Percentiles rank a stretch among this genome's conserved stretches.
Conservation (phyloP, 768 basidiomycete genomes). For the Leccinellum luteum region DNA sequence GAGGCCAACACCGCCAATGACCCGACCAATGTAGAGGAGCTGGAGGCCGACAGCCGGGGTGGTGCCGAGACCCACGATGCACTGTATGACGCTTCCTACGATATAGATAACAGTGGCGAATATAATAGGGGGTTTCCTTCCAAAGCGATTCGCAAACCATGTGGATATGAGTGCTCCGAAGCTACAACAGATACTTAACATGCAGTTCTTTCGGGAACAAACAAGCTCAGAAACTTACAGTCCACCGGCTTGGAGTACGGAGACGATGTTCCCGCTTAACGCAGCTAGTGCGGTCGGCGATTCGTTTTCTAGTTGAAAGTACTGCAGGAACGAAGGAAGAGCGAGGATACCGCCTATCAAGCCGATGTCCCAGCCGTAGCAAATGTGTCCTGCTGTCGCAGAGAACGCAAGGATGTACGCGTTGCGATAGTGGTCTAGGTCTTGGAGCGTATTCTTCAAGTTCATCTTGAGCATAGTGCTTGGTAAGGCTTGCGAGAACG, state of each 20-base stretch:
- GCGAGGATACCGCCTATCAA: conserved; percentile 37
- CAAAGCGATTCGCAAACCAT: conserved; percentile 31
- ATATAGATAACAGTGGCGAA: conserved; percentile 32
- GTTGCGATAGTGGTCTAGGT: conserved; percentile 31
- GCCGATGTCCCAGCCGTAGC: conserved; percentile 39
- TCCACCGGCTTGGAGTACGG: conserved; percentile 36
- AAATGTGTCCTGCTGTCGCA: conserved; percentile 34
- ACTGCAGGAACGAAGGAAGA: conserved; percentile 35
- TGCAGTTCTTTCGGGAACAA: not conserved
- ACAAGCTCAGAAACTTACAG: conserved; percentile 25
- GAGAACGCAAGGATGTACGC: conserved; percentile 35
- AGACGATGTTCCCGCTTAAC: conserved; percentile 37
- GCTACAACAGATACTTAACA: not conserved
- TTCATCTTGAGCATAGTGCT: conserved; percentile 12
- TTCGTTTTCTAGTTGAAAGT: conserved; percentile 32
- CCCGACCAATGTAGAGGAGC: conserved; percentile 37
- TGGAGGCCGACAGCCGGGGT: conserved; percentile 25
- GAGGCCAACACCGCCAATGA: conserved; percentile 49
- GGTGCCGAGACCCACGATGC: conserved; percentile 33
- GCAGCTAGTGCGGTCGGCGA: conserved; percentile 24
- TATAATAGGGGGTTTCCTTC: conserved; percentile 35
- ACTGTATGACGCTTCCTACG: conserved; percentile 35
- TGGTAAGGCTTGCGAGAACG: not conserved
- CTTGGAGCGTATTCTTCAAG: conserved; percentile 20
- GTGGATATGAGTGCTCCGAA: conserved; percentile 28